Conservation (phyloP, 2,329 filamentous ascomycete species). For the Colletotrichum echinochloae region DNA sequence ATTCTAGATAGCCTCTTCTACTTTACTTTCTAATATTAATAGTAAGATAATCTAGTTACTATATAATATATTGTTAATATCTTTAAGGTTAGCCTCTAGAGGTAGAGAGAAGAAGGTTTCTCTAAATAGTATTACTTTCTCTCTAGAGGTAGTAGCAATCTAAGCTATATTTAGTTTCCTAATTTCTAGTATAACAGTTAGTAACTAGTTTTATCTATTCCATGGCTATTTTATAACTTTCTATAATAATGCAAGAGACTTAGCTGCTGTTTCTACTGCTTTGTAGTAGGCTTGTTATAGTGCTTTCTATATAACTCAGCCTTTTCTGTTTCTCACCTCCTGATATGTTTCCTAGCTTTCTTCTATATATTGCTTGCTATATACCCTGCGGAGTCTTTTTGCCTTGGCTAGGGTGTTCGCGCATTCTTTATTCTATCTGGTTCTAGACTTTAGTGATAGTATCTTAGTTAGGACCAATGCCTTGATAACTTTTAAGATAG, state of each 20-base stretch:
- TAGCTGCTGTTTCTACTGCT: too few relatives aligned
- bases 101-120: slow-evolving; percentile 9
- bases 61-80: slow-evolving; percentile 17
- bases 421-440: neutral
- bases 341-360: neutral
- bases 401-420: neutral
- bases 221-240: slow-evolving; percentile 1
- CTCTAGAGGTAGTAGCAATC: too few relatives aligned
- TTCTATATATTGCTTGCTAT: neutral
- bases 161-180: neutral
- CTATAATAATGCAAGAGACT: neutral
- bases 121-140: slow-evolving; percentile 8
- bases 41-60: slow-evolving; percentile 2
- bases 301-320: neutral
- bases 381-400: neutral
- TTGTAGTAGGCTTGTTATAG: neutral
- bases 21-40: slow-evolving; percentile 2
- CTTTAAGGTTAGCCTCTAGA: slow-evolving; percentile 3
- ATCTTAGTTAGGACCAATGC: neutral
- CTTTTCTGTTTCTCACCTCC: too few relatives aligned
- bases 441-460: neutral
- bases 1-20: slow-evolving; percentile 26
- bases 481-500: neutral
- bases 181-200: neutral
- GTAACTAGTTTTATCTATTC: too few relatives aligned